Evolutionary conservation across 2,329 filamentous ascomycete genomes (phyloP).

Genomic region (Byssothecium circinans): DNA sequence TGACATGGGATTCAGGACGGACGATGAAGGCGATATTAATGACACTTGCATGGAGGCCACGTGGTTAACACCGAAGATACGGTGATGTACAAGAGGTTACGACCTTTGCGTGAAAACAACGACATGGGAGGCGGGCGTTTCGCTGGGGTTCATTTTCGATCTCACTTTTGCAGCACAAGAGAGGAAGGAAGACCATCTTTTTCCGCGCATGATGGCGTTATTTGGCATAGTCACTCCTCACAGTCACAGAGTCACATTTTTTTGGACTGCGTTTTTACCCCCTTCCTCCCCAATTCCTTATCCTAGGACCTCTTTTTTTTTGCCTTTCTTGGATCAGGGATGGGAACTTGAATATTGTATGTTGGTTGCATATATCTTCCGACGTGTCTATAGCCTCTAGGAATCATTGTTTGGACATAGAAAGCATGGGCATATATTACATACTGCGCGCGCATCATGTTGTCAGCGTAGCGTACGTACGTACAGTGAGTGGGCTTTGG

Average conservation of each 20-base stretch:
- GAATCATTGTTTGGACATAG: conserved; percentile 6
- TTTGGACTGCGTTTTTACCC: neutral
- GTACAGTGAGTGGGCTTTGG: neutral
- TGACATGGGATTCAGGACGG: conserved; percentile 38
- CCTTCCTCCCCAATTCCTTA: too few species aligned
- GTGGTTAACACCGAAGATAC: conserved; percentile 42
- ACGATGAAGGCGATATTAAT: conserved; percentile 37
- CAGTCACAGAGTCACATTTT: neutral
- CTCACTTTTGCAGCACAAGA: neutral
- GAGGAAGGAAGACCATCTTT: neutral
- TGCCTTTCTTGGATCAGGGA: neutral
- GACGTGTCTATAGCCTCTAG: conserved; percentile 4
- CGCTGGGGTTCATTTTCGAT: neutral
- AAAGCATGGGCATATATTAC: neutral
- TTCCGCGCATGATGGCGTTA: conserved; percentile 3
- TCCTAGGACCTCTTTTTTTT: neutral
- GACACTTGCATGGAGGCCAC: conserved; percentile 42
- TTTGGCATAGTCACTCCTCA: conserved; percentile 3
- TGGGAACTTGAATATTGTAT: neutral
- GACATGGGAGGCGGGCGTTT: conserved; percentile 10
- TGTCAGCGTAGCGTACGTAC: neutral
- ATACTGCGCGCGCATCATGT: neutral
- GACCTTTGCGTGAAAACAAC: neutral
- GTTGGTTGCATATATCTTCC: conserved; percentile 4
- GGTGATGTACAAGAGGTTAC: conserved; percentile 7